Base-by-base conservation (phyloP, 805 yeast species). In the Dipodascus albidus region DNA sequence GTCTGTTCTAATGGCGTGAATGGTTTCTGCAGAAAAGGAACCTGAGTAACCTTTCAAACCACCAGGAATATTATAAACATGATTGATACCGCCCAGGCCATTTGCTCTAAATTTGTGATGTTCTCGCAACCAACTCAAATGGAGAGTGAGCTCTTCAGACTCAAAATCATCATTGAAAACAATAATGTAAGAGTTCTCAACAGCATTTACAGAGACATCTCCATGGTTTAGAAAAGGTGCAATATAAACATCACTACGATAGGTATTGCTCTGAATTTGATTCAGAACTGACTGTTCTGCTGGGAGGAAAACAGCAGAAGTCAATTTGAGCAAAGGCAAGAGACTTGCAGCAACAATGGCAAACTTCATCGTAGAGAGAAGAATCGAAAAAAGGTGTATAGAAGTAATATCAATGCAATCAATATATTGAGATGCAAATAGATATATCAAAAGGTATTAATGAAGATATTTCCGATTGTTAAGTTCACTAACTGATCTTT, bases 41-140 rank as follows among this genome's bases (percentile, higher is more conserved):
- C 96, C 99, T 52, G 90, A 74, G 74, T 90, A 91, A 59, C 98
- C 99, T 47, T 22, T 4, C 6, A 47, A 47, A 22, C n/a, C 74
- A 55, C 74, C 81, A 47, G 67, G 67, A 59, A 88, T 74, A 64
- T 77, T 66, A 73, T 85, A 69, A 22, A 59, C 58, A 51, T 66
- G 64, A 57, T 60, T 58, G 52, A 68, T 50, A 23, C 67, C 66
- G 31, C 53, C 50, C 17, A 57, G 53, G 23, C 49, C 22, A n/a
- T 49, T 41, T 56, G 72, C 71, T 48, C 50, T 70, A 38, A 57
- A 54, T n/a, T n/a, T n/a, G n/a, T n/a, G n/a, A n/a, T n/a, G n/a
- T 53, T 76, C 73, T 24, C 75, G 70, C 57, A 87, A 78, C 81
- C 85, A 77, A 64, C 78, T 77, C 64, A 77, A 76, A 73, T 90